A percentile compares a stretch with the other conserved stretches of the same genome.
phyloP scores from a whole-genome alignment of 1,139 yeast genomes.

The Candida labiduridarum region DNA sequence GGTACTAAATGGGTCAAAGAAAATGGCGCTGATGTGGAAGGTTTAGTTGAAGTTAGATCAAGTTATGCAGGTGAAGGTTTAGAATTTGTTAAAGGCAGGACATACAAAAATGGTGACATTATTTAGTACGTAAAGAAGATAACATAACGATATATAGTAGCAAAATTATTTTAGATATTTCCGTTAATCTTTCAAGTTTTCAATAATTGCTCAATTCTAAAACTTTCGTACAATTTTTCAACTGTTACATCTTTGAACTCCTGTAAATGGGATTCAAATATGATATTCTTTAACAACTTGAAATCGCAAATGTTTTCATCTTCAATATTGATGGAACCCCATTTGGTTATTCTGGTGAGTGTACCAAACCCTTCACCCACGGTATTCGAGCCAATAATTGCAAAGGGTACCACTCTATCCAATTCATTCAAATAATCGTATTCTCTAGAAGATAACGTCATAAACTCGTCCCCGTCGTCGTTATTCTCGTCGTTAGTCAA shows the following conservation, averaged over 20 bases:
- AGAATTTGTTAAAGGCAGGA: slow-evolving; percentile 55
- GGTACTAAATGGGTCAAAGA: slow-evolving; percentile 75
- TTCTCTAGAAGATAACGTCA: slow-evolving; percentile 12
- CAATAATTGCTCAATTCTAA: slow-evolving; percentile 39
- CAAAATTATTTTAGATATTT: neutral
- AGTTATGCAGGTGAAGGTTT: slow-evolving; percentile 89
- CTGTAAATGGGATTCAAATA: slow-evolving; percentile 66
- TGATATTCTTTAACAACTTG: slow-evolving; percentile 54
- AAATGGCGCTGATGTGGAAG: slow-evolving; percentile 64
- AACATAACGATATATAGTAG: neutral
- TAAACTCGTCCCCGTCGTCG: slow-evolving; percentile 8
- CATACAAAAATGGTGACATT: slow-evolving; percentile 45
- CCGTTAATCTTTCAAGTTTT: neutral
- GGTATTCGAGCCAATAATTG: slow-evolving; percentile 20
- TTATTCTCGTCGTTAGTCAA: slow-evolving; percentile 7
- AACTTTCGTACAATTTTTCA: slow-evolving; percentile 60
- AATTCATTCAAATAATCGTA: slow-evolving; percentile 16
- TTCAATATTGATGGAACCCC: slow-evolving; percentile 36
- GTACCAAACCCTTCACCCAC: slow-evolving; percentile 8
- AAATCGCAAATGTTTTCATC: slow-evolving; percentile 59
- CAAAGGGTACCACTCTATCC: slow-evolving; percentile 24
- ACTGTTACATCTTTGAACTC: slow-evolving; percentile 70
- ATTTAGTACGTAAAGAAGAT: slow-evolving; percentile 20
- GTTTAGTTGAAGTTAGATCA: slow-evolving; percentile 73
- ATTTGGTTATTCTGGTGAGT: slow-evolving; percentile 15